These are phyloP conservation scores for Seiridium cupressi DNA, from an alignment of 2,329 filamentous ascomycete species.

Conservation along the genomic window DNA sequence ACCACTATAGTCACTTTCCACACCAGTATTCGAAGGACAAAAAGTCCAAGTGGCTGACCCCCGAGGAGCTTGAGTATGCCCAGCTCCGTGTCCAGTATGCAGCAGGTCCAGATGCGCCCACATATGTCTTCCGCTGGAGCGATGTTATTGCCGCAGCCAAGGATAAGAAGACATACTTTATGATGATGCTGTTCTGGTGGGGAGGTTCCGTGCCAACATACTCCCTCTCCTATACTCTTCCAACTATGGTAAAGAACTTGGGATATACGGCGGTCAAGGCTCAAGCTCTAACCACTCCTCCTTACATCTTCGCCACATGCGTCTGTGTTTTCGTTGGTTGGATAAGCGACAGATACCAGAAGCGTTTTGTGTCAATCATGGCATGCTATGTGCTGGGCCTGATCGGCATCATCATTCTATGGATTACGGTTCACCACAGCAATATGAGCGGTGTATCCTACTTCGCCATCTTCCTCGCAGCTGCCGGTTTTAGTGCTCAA, in stretches of 20 bases:
- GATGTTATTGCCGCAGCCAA: conserved; percentile 38
- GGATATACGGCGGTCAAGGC: conserved; percentile 41
- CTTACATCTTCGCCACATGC: conserved; percentile 30
- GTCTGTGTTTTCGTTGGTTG: conserved; percentile 20
- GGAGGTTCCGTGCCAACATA: conserved; percentile 41
- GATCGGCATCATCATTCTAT: conserved; percentile 17
- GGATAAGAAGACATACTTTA: conserved; percentile 40
- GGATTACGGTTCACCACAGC: conserved; percentile 16
- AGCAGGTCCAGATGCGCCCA: conserved; percentile 29
- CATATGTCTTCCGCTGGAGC: conserved; percentile 29
- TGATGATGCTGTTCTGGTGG: conserved; percentile 32
- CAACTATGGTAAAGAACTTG: conserved; percentile 38
- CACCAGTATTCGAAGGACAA: conserved; percentile 4
- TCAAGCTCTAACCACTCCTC: conserved; percentile 45
- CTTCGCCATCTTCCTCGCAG: conserved; percentile 21
- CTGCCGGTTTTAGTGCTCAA: conserved; percentile 15
- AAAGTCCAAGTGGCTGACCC: conserved; percentile 34
- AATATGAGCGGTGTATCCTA: conserved; percentile 17
- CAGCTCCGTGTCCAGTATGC: conserved; percentile 32
- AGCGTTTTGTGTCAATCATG: conserved; percentile 16
- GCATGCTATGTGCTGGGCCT: conserved; percentile 17
- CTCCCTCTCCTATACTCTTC: conserved; percentile 25
- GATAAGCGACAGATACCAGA: conserved; percentile 43
- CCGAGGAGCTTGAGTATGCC: conserved; percentile 41
- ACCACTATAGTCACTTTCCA: conserved; percentile 19